Evolutionary conservation across 805 yeast genomes (phyloP), one percentile per base, ranked within the genome.

Genomic region (Cyberlindnera subsufficiens): DNA sequence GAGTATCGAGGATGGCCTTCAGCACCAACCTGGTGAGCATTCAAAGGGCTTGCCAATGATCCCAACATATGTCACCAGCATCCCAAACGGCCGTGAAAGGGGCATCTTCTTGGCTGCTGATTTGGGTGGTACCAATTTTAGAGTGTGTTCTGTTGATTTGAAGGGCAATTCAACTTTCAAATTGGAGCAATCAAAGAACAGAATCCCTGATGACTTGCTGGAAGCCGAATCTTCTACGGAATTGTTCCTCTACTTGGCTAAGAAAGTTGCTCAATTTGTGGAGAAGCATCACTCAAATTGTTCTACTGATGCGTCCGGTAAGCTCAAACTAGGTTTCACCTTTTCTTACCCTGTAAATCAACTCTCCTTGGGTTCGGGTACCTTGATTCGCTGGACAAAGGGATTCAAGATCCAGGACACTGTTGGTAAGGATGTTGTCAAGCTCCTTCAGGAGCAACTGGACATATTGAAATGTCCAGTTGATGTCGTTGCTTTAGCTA

Each of bases 271-370:
- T 33, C 65, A 65, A 3, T 93, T 93, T 60, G 67, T 93, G 53
- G 61, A 68, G 18, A 74, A 76, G 45, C 81, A 85, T 58, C 96
- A 89, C 30, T 58, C 60, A 32, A 42, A 49, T 6, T 50, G 55
- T 13, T 42, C 39, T 38, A 42, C 50, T 11, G 55, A 56, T 16
- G 43, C 39, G 36, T 51, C 54, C 33, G 53, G 61, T 13, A 58
- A 54, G 13, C 72, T 86, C 61, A 85, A 83, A 57, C 63, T 91
- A 67, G 98, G 98, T 1, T 89, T 93, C 69, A 91, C 98, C 1
- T 91, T 91, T 60, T 81, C 93, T 11, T 91, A 90, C 73, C 99
- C 99, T 3, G 88, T 89, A 27, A 75, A 82, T 48, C 99, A 91
- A 67, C 78, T 85, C 19, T 83, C 89, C 3, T 68, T 93, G 52